phyloP scores from a whole-genome alignment of 177 flowering plant species.

The Tripterygium wilfordii region DNA sequence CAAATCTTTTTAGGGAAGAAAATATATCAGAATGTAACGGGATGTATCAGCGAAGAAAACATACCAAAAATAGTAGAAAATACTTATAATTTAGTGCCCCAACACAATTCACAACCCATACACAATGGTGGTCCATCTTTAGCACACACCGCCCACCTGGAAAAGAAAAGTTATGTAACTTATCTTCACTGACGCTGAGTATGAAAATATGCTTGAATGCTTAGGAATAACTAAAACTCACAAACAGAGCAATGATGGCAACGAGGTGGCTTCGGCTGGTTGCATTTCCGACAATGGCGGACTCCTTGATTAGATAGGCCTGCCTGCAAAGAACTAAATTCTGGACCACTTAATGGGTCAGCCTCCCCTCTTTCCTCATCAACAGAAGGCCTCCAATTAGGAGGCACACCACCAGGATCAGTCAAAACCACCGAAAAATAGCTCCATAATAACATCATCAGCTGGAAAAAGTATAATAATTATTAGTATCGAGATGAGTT shows the following conservation, averaged over 20 bases:
- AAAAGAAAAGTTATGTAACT: slow-evolving; percentile 8
- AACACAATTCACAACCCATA: slow-evolving; percentile 99
- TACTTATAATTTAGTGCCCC: slow-evolving; percentile 97
- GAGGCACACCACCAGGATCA: slow-evolving; percentile 74
- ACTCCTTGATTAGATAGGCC: slow-evolving; percentile 44
- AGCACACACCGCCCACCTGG: slow-evolving; percentile 97
- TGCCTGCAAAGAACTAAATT: slow-evolving; percentile 28
- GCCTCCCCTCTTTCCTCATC: slow-evolving; percentile 92
- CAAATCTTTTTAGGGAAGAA: too few species aligned
- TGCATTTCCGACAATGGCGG: slow-evolving; percentile 87
- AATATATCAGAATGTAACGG: too few species aligned
- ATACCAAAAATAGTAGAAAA: slow-evolving; percentile 97
- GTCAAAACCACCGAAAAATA: slow-evolving; percentile 77
- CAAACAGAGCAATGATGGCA: slow-evolving; percentile 99
- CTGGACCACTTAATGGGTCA: slow-evolving; percentile 63
- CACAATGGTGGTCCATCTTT: slow-evolving; percentile 99
- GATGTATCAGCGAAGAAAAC: too few species aligned
- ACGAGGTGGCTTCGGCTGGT: slow-evolving; percentile 92
- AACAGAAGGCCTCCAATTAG: slow-evolving; percentile 75
- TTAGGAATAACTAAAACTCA: slow-evolving; percentile 32
- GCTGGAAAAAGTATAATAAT: slow-evolving; percentile 26
- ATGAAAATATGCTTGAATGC: neutral
- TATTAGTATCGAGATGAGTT: too few species aligned
- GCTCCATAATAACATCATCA: slow-evolving; percentile 75
- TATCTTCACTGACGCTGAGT: neutral